Evolutionary conservation across 1,284 basidiomycete species (phyloP).

Genomic region (Heterobasidion irregulare): DNA sequence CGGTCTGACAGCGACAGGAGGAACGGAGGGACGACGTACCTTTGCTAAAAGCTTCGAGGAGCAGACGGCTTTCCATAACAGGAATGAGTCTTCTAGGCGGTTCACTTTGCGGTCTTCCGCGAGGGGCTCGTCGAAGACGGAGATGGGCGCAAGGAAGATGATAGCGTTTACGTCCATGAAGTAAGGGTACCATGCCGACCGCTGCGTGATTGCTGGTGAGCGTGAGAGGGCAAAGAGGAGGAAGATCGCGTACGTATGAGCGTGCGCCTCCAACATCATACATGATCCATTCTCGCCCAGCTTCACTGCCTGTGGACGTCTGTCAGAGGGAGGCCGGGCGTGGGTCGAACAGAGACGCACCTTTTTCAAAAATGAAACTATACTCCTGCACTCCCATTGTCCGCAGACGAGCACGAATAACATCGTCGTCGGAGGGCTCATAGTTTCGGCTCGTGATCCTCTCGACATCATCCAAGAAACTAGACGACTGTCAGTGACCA

Average conservation of each 20-base stretch:
- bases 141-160: conserved; percentile 33
- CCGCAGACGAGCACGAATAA: conserved; percentile 55
- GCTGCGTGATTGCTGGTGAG: conserved; percentile 11
- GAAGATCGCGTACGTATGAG: conserved; percentile 39
- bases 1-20: background rate
- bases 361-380: conserved; percentile 55
- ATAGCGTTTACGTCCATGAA: conserved; percentile 33
- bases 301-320: conserved; percentile 6
- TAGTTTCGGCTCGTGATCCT: conserved; percentile 47
- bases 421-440: conserved; percentile 56
- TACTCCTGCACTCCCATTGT: conserved; percentile 73
- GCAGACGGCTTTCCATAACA: conserved; percentile 31
- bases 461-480: conserved; percentile 59
- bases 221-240: background rate
- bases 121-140: conserved; percentile 35
- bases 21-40: conserved; percentile 8
- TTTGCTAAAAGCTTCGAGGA: conserved; percentile 28
- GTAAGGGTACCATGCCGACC: conserved; percentile 29
- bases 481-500: conserved; percentile 13
- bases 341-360: conserved; percentile 24
- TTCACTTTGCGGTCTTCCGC: conserved; percentile 33
- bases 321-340: background rate
- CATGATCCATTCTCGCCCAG: conserved; percentile 53
- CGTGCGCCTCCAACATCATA: conserved; percentile 71
- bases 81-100: conserved; percentile 33